phyloP scores from a whole-genome alignment of 345 rosid species.

The Salix exigua region DNA sequence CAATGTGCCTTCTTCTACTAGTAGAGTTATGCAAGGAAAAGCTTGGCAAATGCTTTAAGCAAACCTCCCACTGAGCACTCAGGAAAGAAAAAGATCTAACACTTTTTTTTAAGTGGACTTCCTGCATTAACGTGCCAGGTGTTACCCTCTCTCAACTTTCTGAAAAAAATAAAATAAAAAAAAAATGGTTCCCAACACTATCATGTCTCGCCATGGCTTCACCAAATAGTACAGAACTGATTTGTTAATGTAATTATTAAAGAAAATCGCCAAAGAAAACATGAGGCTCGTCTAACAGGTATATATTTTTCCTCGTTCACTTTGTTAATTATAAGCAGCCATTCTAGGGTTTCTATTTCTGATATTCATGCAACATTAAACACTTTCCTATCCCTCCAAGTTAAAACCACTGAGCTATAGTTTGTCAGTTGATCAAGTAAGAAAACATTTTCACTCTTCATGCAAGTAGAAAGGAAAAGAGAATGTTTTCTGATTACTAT shows the following conservation, averaged over 20 bases:
- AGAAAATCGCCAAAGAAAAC: not conserved
- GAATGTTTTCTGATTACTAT: not conserved
- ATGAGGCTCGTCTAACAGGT: not conserved
- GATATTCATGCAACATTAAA: conserved; percentile 1
- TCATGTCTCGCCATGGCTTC: not conserved
- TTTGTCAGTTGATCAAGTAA: not conserved
- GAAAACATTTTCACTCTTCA: not conserved
- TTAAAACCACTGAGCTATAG: not conserved
- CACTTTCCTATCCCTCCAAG: not conserved
- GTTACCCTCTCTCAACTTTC: not conserved
- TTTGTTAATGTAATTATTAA: not conserved
- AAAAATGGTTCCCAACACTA: not conserved
- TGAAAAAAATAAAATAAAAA: not conserved
- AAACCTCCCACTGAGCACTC: conserved; percentile 15
- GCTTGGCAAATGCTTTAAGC: conserved; percentile 13
- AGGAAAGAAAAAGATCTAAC: conserved; percentile 3
- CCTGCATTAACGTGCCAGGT: not conserved
- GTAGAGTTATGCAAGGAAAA: conserved; percentile 20
- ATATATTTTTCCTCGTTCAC: not conserved
- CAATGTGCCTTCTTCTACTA: conserved; percentile 6
- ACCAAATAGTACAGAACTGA: not conserved
- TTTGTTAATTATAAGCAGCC: not conserved
- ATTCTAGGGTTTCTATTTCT: not conserved
- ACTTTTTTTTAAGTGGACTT: conserved; percentile 19
- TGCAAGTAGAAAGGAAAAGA: not conserved